Evolutionary conservation across 805 yeast genomes (phyloP).

Genomic region (Lachancea waltii): DNA sequence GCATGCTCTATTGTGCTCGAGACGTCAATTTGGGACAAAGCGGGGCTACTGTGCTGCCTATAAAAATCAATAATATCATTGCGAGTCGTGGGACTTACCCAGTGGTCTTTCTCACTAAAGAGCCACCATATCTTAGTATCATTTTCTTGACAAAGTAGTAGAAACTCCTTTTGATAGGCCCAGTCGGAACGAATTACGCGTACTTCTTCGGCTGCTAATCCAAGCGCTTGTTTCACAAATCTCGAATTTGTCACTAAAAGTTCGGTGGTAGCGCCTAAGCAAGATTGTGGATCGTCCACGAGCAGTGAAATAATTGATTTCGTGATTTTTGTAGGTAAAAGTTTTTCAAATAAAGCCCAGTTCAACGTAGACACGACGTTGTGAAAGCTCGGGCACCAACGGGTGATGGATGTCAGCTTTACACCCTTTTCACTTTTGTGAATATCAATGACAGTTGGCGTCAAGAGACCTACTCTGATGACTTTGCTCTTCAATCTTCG

Average conservation of each 20-base stretch:
- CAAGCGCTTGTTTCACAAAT: constrained; percentile 49
- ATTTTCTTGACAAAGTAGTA: constrained; percentile 25
- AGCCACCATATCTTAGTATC: constrained; percentile 43
- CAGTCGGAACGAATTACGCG: constrained; percentile 41
- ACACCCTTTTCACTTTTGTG: constrained; percentile 40
- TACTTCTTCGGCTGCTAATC: constrained; percentile 58
- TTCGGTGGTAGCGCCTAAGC: constrained; percentile 37
- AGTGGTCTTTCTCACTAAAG: constrained; percentile 55
- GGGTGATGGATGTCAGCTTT: constrained; percentile 25
- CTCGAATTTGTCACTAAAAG: constrained; percentile 37
- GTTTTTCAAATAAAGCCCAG: constrained; percentile 16
- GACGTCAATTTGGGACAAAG: constrained; percentile 28
- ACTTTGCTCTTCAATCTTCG: constrained; percentile 25
- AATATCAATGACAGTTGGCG: constrained; percentile 65
- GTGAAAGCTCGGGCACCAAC: constrained; percentile 27
- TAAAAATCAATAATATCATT: constrained; percentile 36
- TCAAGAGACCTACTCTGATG: constrained; percentile 50
- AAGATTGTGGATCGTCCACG: constrained; percentile 24
- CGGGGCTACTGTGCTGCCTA: constrained; percentile 19
- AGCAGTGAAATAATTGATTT: constrained; percentile 20
- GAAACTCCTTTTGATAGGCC: constrained; percentile 45
- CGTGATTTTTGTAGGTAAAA: constrained; percentile 28
- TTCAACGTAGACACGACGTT: constrained; percentile 26
- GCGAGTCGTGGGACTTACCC: constrained; percentile 54
- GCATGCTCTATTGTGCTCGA: constrained; percentile 45